phyloP scores from a whole-genome alignment of 805 yeast species.

The Candida xiaguanensis region DNA sequence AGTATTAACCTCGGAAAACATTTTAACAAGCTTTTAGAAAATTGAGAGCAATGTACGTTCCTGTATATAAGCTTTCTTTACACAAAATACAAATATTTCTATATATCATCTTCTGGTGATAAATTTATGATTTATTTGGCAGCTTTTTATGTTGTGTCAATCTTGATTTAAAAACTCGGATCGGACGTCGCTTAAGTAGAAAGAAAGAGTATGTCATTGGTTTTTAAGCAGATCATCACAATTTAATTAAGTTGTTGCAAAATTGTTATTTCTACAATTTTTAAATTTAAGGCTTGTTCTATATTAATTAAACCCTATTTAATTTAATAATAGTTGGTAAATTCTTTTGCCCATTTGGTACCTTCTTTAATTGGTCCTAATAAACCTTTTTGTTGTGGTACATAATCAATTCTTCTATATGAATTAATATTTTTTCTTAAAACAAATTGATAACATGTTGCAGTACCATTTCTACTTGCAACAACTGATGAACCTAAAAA shows the following conservation, averaged over 20 bases:
- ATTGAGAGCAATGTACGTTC: too few species aligned
- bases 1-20: neutral
- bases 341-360: constrained; percentile 51
- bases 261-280: too few species aligned
- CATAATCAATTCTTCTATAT: constrained; percentile 76
- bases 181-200: neutral
- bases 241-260: too few species aligned
- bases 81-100: neutral
- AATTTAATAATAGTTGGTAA: constrained; percentile 7
- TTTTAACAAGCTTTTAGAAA: too few species aligned
- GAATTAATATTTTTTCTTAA: constrained; percentile 86
- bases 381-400: constrained; percentile 76
- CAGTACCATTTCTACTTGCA: constrained; percentile 89
- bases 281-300: too few species aligned
- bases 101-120: too few species aligned
- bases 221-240: too few species aligned
- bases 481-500: constrained; percentile 81
- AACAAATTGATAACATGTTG: constrained; percentile 86
- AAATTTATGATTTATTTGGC: too few species aligned
- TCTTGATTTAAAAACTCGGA: too few species aligned
- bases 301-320: too few species aligned
- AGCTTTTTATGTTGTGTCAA: too few species aligned
- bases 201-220: neutral
- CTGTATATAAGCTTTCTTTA: neutral
- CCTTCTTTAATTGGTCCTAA: constrained; percentile 55